Base-by-base conservation (phyloP, 805 yeast genomes). In the Saccharomyces paradoxus region DNA sequence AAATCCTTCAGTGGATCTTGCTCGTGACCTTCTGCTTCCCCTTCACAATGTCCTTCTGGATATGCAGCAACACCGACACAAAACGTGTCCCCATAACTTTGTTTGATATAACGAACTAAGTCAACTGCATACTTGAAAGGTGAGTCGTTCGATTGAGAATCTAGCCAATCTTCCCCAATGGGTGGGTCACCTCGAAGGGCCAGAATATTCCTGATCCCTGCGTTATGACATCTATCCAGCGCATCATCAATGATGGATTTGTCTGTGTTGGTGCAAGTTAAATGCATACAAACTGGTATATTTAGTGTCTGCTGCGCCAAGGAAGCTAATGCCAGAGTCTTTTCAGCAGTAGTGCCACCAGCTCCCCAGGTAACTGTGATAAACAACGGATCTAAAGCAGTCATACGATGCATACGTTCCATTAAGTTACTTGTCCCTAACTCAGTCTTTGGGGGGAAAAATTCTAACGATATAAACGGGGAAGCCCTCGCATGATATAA, bases 361-460 rank as follows among this genome's bases (percentile, higher is more conserved):
- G 99, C 98, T 32, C 98, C 99, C 97, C 98, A 94, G 0, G 99
- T 94, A 13, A 94, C 86, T 2, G 96, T 89, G 53, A 92, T 84
- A 68, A 94, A 95, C 14, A 86, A 74, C 2, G 98, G 98, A 54
- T 90, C 91, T 58, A 94, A 73, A 2, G 86, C 86, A 58, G 88
- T 82, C 91, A 94, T 86, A 64, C 99, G 83, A 64, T 82, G 82
- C 72, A 94, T 81, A 71, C 99, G 86, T 29, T 91, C 89, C 50
- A 87, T 75, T 58, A 94, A 74, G 71, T 94, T 94, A 59, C 86
- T 79, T 68, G 87, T 79, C 61, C 98, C 99, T 2, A 82, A 75
- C 65, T 87, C 91, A 0, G 99, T 94, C 71, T 94, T 90, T 26
- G 99, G 99, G 6, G 99, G 99, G 74, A 94, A 94, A 70, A 94